Percentiles rank a stretch among this genome's conserved stretches.
Evolutionary conservation across 306 rosid genomes (phyloP).

Genomic region (Quercus robur): DNA sequence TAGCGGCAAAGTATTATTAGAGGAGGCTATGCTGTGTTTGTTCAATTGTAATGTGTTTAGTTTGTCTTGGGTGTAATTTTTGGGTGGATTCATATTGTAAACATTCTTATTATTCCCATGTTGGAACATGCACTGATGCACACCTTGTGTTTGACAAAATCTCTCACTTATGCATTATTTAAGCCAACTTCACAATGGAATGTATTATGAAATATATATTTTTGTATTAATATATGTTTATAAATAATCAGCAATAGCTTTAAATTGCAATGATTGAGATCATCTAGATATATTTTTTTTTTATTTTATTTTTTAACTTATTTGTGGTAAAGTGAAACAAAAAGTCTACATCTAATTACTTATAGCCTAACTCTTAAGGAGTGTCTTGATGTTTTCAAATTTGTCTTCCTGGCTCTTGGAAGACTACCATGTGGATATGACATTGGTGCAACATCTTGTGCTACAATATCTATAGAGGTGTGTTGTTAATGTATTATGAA

Average conservation of each 20-base stretch:
- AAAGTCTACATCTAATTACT: neutral
- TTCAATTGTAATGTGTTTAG: too few relatives aligned
- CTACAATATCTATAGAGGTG: constrained; percentile 80
- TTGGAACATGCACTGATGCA: too few relatives aligned
- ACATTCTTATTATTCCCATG: too few relatives aligned
- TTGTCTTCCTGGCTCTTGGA: constrained; percentile 93
- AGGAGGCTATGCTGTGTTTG: too few relatives aligned
- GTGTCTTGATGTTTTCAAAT: constrained; percentile 48
- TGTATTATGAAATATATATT: too few relatives aligned
- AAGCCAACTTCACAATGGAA: too few relatives aligned
- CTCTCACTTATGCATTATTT: too few relatives aligned
- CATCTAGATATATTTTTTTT: neutral
- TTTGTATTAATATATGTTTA: too few relatives aligned
- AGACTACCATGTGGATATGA: constrained; percentile 89
- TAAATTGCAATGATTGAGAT: neutral
- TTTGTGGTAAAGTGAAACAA: neutral
- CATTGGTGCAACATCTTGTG: constrained; percentile 86
- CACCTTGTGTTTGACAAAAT: too few relatives aligned
- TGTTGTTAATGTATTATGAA: neutral
- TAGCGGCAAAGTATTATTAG: too few relatives aligned
- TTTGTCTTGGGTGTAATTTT: too few relatives aligned
- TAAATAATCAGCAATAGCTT: neutral
- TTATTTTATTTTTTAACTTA: neutral
- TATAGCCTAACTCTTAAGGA: constrained; percentile 5
- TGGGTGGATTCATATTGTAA: too few relatives aligned